phyloP scores from a whole-genome alignment of 2,329 filamentous ascomycete genomes.

The Verticillium dahliae region DNA sequence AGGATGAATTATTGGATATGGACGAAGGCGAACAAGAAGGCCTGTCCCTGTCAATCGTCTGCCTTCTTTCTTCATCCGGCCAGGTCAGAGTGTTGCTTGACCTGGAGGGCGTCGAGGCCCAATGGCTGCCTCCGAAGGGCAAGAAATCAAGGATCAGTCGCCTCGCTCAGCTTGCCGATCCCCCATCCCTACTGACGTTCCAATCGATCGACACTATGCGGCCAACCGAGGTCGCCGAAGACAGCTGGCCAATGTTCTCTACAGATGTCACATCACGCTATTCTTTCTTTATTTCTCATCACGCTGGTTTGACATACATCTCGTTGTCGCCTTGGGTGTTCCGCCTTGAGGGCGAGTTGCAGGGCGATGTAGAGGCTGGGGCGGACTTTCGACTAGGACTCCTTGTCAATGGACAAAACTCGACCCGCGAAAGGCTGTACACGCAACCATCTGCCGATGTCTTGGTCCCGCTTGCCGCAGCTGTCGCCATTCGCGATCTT shows the following conservation, averaged over 20 bases:
- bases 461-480: constrained; percentile 44
- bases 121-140: constrained; percentile 53
- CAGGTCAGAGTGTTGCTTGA: constrained; percentile 57
- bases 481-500: constrained; percentile 48
- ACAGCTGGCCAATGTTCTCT: constrained; percentile 58
- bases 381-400: constrained; percentile 56
- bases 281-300: constrained; percentile 56
- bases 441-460: constrained; percentile 42
- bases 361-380: constrained; percentile 48
- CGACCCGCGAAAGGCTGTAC: constrained; percentile 49
- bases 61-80: constrained; percentile 54
- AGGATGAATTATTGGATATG: constrained; percentile 54
- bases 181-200: constrained; percentile 50
- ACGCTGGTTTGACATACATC: constrained; percentile 52
- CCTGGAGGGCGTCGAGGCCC: constrained; percentile 55
- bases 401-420: constrained; percentile 51
- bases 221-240: constrained; percentile 45
- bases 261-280: constrained; percentile 55
- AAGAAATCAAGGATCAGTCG: constrained; percentile 40
- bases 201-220: constrained; percentile 56
- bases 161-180: constrained; percentile 25
- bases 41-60: constrained; percentile 52
- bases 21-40: constrained; percentile 53
- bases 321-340: constrained; percentile 59
- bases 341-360: constrained; percentile 54